phyloP scores from a whole-genome alignment of 2,329 filamentous ascomycete species.

The Teratosphaeria destructans region DNA sequence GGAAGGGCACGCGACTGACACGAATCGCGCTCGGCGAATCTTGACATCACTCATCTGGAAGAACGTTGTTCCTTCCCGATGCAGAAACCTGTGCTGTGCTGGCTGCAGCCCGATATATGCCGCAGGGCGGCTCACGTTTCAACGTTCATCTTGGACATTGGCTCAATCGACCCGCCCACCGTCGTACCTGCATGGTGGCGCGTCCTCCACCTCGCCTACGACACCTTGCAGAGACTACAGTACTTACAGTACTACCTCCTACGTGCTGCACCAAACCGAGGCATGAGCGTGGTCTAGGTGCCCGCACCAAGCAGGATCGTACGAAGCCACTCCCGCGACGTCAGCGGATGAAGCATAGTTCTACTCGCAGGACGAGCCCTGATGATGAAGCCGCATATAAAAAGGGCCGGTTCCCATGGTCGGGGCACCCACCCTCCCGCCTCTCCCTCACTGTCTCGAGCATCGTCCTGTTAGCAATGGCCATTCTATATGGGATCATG shows the following conservation, averaged over 20 bases:
- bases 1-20: not conserved
- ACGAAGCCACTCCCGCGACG: not conserved
- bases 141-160: not conserved
- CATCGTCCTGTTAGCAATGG: not conserved
- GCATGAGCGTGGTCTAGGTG: not conserved
- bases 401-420: not conserved
- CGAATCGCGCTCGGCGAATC: not conserved
- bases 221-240: not conserved
- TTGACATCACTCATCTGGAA: not conserved
- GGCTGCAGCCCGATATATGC: not conserved
- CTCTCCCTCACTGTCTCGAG: not conserved
- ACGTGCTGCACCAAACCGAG: not conserved
- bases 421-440: not conserved
- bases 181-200: not conserved
- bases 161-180: not conserved
- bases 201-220: not conserved
- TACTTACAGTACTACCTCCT: not conserved
- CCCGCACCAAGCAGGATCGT: not conserved
- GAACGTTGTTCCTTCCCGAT: not conserved
- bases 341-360: not conserved
- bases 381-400: not conserved
- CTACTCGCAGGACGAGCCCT: not conserved
- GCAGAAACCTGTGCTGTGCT: too few relatives aligned
- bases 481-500: conserved; percentile 3
- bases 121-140: not conserved